Percentiles rank a stretch among this genome's conserved stretches.
phyloP scores from a whole-genome alignment of 495 filamentous ascomycete species.

The Xylaria telfairii region DNA sequence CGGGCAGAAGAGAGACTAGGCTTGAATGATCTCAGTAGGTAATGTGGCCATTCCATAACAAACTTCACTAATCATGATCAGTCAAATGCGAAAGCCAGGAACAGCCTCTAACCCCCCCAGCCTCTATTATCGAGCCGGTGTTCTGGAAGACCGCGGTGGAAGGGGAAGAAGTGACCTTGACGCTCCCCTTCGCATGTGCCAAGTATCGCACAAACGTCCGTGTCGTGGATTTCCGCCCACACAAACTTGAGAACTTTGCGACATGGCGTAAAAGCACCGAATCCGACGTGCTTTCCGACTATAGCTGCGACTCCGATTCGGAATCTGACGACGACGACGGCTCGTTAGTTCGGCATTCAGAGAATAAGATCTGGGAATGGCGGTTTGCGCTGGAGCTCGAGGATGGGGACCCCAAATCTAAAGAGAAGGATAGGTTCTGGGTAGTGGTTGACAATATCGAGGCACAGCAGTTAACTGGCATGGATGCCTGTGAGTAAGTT shows the following conservation, averaged over 20 bases:
- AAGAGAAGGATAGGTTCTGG: constrained; percentile 57
- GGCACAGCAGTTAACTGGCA: constrained; percentile 67
- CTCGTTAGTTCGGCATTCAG: constrained; percentile 24
- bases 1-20: constrained; percentile 33
- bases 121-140: constrained; percentile 54
- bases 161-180: constrained; percentile 48
- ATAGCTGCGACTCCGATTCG: constrained; percentile 43
- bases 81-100: constrained; percentile 55
- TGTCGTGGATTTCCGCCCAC: constrained; percentile 82
- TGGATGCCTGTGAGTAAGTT: constrained; percentile 71
- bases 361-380: constrained; percentile 72
- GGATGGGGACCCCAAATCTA: constrained; percentile 50
- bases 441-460: constrained; percentile 68
- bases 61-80: constrained; percentile 25
- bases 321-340: constrained; percentile 40
- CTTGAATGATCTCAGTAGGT: constrained; percentile 37
- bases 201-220: constrained; percentile 73
- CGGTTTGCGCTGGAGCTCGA: constrained; percentile 76
- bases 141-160: constrained; percentile 45
- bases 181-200: constrained; percentile 71
- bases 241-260: constrained; percentile 75
- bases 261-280: constrained; percentile 51
- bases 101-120: constrained; percentile 49
- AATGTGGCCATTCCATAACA: background rate
- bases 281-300: constrained; percentile 56